A percentile compares a stretch with the other conserved stretches of the same genome.
phyloP scores from a whole-genome alignment of 202 grass and related monocot genomes.

The Setaria italica region DNA sequence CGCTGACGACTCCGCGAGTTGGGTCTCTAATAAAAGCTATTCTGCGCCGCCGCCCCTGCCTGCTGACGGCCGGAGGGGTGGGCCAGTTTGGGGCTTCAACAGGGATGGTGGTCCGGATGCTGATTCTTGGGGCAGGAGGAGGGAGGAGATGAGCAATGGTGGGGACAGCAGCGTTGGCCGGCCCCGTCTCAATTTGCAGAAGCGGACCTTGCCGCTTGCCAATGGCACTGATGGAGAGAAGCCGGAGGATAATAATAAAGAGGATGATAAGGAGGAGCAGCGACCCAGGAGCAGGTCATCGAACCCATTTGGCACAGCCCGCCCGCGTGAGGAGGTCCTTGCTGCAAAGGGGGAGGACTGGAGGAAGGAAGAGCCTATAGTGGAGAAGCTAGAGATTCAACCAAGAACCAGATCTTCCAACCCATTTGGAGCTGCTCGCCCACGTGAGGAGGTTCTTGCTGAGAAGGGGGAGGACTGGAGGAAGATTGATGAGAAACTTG shows the following conservation, averaged over 20 bases:
- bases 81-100: slow-evolving; percentile 65
- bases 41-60: slow-evolving; percentile 6
- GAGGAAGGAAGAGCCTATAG: slow-evolving; percentile 37
- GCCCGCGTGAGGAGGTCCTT: slow-evolving; percentile 73
- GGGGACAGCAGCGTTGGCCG: slow-evolving; percentile 35
- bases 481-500: slow-evolving; percentile 80
- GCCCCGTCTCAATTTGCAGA: slow-evolving; percentile 71
- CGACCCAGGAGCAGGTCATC: slow-evolving; percentile 18
- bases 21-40: slow-evolving; percentile 69
- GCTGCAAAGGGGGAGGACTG: slow-evolving; percentile 59
- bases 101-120: slow-evolving; percentile 49
- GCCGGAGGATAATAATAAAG: slow-evolving; percentile 22
- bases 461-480: slow-evolving; percentile 76
- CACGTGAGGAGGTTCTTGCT: slow-evolving; percentile 79
- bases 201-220: slow-evolving; percentile 59
- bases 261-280: slow-evolving; percentile 27
- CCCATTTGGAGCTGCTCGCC: slow-evolving; percentile 64
- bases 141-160: slow-evolving; percentile 55
- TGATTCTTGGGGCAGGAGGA: slow-evolving; percentile 75
- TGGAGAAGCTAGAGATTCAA: slow-evolving; percentile 36
- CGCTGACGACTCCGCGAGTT: slow-evolving; percentile 63
- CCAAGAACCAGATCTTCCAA: slow-evolving; percentile 31
- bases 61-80: slow-evolving; percentile 55
- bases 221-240: slow-evolving; percentile 29
- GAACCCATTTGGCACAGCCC: slow-evolving; percentile 54